A percentile compares a stretch with the other conserved stretches of the same genome.
These are phyloP conservation scores for Aspergillus arachidicola DNA, from an alignment of 2,329 filamentous ascomycete species.

Conservation along the genomic window DNA sequence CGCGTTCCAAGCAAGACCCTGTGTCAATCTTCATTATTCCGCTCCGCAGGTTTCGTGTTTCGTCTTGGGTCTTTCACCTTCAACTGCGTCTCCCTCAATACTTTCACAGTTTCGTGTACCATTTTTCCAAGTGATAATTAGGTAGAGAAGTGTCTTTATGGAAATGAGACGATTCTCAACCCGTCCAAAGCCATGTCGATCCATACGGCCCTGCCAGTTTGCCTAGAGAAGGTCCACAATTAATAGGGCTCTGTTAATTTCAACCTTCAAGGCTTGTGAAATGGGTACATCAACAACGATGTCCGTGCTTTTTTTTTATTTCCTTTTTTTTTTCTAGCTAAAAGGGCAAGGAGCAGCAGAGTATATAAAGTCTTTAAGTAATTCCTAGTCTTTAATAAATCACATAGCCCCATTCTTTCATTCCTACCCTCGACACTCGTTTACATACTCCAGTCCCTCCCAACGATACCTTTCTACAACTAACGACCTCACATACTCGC, in stretches of 20 bases:
- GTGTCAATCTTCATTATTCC: not conserved
- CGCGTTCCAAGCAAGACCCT: not conserved
- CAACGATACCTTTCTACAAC: not conserved
- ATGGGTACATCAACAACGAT: not conserved
- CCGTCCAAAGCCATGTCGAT: not conserved
- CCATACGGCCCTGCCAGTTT: not conserved
- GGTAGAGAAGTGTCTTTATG: not conserved
- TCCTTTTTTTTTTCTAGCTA: not conserved
- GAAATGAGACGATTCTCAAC: not conserved
- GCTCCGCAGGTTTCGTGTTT: not conserved
- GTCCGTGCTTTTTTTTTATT: not conserved
- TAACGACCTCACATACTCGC: not conserved
- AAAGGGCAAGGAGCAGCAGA: not conserved
- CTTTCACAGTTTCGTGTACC: not conserved
- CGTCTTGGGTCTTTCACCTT: not conserved
- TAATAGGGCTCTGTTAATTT: not conserved
- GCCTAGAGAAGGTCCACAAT: not conserved
- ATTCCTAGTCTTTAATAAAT: not conserved
- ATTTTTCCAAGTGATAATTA: not conserved
- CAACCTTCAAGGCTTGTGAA: not conserved
- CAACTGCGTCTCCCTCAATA: not conserved
- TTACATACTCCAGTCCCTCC: not conserved
- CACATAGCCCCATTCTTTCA: not conserved
- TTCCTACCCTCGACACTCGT: not conserved
- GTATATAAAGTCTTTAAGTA: not conserved